Conservation (phyloP, 768 basidiomycete species). For the Xerocomellus intermedius region DNA sequence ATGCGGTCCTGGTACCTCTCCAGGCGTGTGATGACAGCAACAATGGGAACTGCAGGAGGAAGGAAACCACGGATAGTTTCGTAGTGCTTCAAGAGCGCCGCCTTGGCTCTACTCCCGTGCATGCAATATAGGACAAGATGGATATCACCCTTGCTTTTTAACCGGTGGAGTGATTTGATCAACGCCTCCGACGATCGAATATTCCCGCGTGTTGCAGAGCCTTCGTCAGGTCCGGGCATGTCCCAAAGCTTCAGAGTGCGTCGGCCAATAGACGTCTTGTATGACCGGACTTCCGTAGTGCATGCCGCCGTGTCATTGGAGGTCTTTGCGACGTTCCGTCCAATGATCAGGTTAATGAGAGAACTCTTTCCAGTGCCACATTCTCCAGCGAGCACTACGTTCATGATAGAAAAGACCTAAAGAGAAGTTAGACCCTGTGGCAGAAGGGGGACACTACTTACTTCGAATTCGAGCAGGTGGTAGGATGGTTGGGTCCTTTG, state of each 20-base stretch:
- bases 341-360: constrained; percentile 22
- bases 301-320: constrained; percentile 22
- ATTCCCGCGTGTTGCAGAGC: constrained; percentile 3
- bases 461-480: neutral
- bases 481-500: neutral
- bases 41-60: constrained; percentile 13
- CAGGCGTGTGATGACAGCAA: constrained; percentile 18
- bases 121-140: constrained; percentile 25
- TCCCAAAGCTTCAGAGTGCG: constrained; percentile 14
- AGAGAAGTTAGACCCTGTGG: neutral
- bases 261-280: constrained; percentile 16
- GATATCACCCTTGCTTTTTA: constrained; percentile 6
- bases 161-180: constrained; percentile 6
- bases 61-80: constrained; percentile 5
- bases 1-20: constrained; percentile 20
- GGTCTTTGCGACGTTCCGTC: constrained; percentile 9
- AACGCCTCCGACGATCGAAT: constrained; percentile 1
- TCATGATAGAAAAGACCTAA: constrained; percentile 12
- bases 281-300: constrained; percentile 8
- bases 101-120: constrained; percentile 19
- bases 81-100: constrained; percentile 17
- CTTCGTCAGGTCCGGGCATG: constrained; percentile 17
- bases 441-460: neutral
- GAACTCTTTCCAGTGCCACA: constrained; percentile 27
- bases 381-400: constrained; percentile 26